phyloP scores from a whole-genome alignment of 2,329 filamentous ascomycete genomes.

The Seiridium unicorne region DNA sequence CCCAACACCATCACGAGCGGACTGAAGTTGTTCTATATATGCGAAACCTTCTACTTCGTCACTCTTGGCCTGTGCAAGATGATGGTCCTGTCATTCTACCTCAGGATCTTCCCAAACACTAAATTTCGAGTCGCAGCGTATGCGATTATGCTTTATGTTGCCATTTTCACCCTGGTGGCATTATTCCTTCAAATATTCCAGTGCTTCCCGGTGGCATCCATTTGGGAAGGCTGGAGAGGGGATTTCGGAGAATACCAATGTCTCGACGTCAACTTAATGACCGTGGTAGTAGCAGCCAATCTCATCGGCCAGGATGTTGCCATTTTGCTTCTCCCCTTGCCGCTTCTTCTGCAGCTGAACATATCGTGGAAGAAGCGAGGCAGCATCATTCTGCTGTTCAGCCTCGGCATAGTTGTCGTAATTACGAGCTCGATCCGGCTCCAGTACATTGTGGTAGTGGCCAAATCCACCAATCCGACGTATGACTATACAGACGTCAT shows the following conservation, averaged over 20 bases:
- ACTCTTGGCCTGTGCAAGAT: background rate
- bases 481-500: slow-evolving; percentile 32
- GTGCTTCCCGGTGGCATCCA: background rate
- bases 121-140: background rate
- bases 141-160: background rate
- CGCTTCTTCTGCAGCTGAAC: background rate
- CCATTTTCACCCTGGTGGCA: background rate
- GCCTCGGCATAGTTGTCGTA: slow-evolving; percentile 8
- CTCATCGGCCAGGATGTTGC: background rate
- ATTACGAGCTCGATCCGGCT: slow-evolving; percentile 6
- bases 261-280: background rate
- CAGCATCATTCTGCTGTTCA: slow-evolving; percentile 9
- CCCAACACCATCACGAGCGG: background rate
- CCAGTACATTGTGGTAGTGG: background rate
- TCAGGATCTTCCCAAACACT: background rate
- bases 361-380: background rate
- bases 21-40: background rate
- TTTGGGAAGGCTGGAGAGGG: slow-evolving; percentile 7
- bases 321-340: slow-evolving; percentile 3
- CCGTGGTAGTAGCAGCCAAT: background rate
- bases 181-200: slow-evolving; percentile 5
- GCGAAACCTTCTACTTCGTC: background rate
- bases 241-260: background rate
- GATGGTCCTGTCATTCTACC: background rate
- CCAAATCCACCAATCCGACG: slow-evolving; percentile 19